phyloP scores from a whole-genome alignment of 805 yeast species.

The Starmerella sp. region DNA sequence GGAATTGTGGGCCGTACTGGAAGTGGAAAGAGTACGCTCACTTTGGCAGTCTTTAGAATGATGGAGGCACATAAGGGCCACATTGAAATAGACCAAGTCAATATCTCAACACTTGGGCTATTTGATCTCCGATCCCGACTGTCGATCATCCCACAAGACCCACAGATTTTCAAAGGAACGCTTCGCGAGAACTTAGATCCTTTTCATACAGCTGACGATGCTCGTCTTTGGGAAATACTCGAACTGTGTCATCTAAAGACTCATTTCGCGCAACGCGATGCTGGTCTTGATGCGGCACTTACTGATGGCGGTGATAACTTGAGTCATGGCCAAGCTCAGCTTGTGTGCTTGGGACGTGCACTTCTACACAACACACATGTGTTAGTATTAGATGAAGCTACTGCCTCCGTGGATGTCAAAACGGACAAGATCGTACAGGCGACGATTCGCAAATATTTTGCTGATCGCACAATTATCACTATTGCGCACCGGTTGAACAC shows the following conservation, averaged over 20 bases:
- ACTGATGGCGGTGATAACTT: conserved; percentile 67
- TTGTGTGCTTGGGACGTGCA: conserved; percentile 70
- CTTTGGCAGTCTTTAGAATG: conserved; percentile 72
- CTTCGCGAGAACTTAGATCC: conserved; percentile 84
- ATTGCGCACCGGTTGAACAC: conserved; percentile 81
- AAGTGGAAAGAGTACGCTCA: conserved; percentile 83
- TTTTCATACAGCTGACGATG: conserved; percentile 50
- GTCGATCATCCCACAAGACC: conserved; percentile 87
- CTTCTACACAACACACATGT: conserved; percentile 56
- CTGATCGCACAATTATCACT: conserved; percentile 61
- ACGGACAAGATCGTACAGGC: conserved; percentile 67
- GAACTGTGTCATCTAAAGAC: conserved; percentile 67
- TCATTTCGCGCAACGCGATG: conserved; percentile 45
- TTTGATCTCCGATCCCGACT: conserved; percentile 64
- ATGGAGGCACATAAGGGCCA: conserved; percentile 63
- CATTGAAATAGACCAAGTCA: conserved; percentile 61
- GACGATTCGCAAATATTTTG: conserved; percentile 57
- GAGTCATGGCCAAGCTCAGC: conserved; percentile 73
- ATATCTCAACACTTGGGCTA: conserved; percentile 59
- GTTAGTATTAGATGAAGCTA: conserved; percentile 67
- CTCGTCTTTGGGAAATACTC: conserved; percentile 64
- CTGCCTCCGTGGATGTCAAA: conserved; percentile 71
- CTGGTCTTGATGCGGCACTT: conserved; percentile 41
- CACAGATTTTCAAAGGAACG: conserved; percentile 83
- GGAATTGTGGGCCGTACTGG: conserved; percentile 98